Percentiles rank a stretch among this genome's conserved stretches.
These are phyloP conservation scores for Penicillium bialowiezense DNA, from an alignment of 495 filamentous ascomycete species.

Conservation along the genomic window DNA sequence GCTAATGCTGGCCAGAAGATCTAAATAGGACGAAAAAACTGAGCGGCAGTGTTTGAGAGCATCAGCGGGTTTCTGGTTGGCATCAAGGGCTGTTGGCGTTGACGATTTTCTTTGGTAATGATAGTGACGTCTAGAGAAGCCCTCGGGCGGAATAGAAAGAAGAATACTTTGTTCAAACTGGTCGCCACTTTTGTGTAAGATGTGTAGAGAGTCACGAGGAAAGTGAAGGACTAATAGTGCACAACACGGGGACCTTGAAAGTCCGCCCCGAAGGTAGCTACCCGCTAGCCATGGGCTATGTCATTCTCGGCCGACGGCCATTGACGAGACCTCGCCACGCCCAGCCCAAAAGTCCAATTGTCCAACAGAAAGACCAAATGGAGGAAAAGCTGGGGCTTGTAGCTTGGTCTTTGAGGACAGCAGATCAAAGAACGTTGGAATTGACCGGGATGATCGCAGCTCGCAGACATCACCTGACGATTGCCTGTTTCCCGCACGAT, in stretches of 20 bases:
- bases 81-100: background rate
- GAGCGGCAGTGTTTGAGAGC: background rate
- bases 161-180: slow-evolving; percentile 4
- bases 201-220: background rate
- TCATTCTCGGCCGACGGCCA: too few species aligned
- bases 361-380: background rate
- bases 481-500: slow-evolving; percentile 13
- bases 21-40: slow-evolving; percentile 7
- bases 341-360: too few species aligned
- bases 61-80: slow-evolving; percentile 7
- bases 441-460: background rate
- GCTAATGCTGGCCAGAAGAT: slow-evolving; percentile 37
- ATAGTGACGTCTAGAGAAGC: slow-evolving; percentile 23
- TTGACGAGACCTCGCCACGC: too few species aligned
- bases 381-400: background rate
- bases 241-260: background rate
- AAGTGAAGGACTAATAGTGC: background rate
- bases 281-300: too few species aligned
- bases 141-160: slow-evolving; percentile 14
- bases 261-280: too few species aligned
- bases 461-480: slow-evolving; percentile 7
- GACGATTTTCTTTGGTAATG: slow-evolving; percentile 15
- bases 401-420: too few species aligned
- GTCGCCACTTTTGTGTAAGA: background rate
- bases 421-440: background rate